Conservation (phyloP, 2,329 filamentous ascomycete genomes). For the Talaromyces pinophilus region DNA sequence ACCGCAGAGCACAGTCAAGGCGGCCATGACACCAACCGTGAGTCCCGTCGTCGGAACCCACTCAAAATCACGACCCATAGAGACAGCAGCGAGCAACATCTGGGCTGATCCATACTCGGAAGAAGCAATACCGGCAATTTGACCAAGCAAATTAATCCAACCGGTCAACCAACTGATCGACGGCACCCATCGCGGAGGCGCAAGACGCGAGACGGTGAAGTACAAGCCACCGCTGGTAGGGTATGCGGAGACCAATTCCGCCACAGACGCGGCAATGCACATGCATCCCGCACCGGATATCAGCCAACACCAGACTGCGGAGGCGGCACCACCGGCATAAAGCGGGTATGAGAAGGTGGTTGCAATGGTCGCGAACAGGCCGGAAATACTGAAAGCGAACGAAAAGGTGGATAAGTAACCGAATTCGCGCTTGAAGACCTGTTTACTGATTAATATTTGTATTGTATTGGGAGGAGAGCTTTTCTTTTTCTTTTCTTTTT, state of each 20-base stretch:
- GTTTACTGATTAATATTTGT: conserved; percentile 5
- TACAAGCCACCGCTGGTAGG: conserved; percentile 59
- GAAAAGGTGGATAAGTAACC: conserved; percentile 61
- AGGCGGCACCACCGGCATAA: conserved; percentile 51
- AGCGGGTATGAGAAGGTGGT: conserved; percentile 59
- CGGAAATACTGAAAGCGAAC: conserved; percentile 60
- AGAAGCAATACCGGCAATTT: conserved; percentile 57
- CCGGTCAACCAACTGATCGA: conserved; percentile 54
- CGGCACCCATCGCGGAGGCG: conserved; percentile 51
- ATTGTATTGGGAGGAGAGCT: not conserved
- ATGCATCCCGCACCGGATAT: conserved; percentile 59
- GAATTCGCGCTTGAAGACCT: conserved; percentile 63
- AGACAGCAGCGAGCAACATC: conserved; percentile 48
- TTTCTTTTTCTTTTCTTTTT: not conserved
- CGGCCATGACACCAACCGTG: conserved; percentile 58
- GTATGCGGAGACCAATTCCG: conserved; percentile 60
- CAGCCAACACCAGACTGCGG: conserved; percentile 61
- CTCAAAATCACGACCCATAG: conserved; percentile 35
- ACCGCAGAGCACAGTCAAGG: conserved; percentile 54
- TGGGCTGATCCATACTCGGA: conserved; percentile 60
- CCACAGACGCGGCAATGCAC: conserved; percentile 57
- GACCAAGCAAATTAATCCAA: conserved; percentile 56
- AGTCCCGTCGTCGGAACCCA: conserved; percentile 51
- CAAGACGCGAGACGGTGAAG: conserved; percentile 59
- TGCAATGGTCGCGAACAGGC: conserved; percentile 58